phyloP scores from a whole-genome alignment of 1,139 yeast genomes.

The Candida labiduridarum region DNA sequence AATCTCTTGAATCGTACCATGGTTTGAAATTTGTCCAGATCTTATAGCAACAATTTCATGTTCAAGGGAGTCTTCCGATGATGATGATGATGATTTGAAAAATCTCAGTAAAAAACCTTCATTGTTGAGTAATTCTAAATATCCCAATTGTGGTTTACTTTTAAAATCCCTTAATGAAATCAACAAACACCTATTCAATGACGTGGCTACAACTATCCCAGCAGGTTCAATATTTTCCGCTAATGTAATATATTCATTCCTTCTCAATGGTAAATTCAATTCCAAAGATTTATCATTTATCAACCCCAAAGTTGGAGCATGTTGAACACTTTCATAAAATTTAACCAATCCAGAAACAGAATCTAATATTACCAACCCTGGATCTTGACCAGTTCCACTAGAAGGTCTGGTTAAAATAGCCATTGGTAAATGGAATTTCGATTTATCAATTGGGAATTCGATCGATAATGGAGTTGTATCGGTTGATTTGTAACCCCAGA shows the following conservation, averaged over 20 bases:
- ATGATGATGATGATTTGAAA: slow-evolving; percentile 11
- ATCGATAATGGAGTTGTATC: slow-evolving; percentile 61
- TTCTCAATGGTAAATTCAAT: slow-evolving; percentile 38
- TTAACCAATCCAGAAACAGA: slow-evolving; percentile 56
- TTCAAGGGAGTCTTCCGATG: slow-evolving; percentile 11
- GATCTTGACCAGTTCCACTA: slow-evolving; percentile 58
- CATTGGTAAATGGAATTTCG: slow-evolving; percentile 37
- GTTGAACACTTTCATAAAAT: slow-evolving; percentile 69
- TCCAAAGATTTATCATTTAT: slow-evolving; percentile 46
- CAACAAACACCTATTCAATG: slow-evolving; percentile 66
- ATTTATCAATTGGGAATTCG: slow-evolving; percentile 40
- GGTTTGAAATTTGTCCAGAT: slow-evolving; percentile 54
- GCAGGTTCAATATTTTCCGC: slow-evolving; percentile 73
- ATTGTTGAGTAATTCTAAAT: slow-evolving; percentile 34
- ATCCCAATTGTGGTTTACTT: slow-evolving; percentile 59
- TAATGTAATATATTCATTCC: slow-evolving; percentile 58
- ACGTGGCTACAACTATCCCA: slow-evolving; percentile 73
- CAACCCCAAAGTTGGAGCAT: slow-evolving; percentile 68
- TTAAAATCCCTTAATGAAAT: slow-evolving; percentile 66
- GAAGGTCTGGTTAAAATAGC: slow-evolving; percentile 71
- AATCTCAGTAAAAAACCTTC: slow-evolving; percentile 31
- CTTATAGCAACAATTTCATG: slow-evolving; percentile 63
- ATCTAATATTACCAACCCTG: slow-evolving; percentile 67
- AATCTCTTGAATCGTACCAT: slow-evolving; percentile 49
- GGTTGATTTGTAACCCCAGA: slow-evolving; percentile 70